Evolutionary conservation across 2,329 filamentous ascomycete genomes (phyloP), one percentile per base, ranked within the genome.

Genomic region (Phaeosphaeriaceae sp.): DNA sequence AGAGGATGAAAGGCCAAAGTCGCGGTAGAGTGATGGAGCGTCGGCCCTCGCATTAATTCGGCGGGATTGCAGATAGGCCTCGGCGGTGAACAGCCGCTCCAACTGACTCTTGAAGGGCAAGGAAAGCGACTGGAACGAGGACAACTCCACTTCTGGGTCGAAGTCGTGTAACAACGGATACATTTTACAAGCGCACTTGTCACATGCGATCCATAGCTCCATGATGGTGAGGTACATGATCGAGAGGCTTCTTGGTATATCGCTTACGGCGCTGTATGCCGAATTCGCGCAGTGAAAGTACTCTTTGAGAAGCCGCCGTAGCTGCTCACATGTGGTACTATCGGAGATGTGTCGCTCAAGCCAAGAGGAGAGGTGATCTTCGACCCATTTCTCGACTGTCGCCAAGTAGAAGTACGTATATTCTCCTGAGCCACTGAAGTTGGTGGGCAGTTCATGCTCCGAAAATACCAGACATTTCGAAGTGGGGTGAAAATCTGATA

Each of bases 131-230:
- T 78, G 66, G 3, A 82, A 71, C 0, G 80, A 38, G 0, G 55
- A 28, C 0, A 36, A 9, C 0, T 76, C 74, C 1, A 87, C 62
- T 3, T 76, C 76, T 0, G 79, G 72, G 5, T 74, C 60, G 53
- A 83, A 87, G 0, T 81, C 63, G 0, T 6, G 6, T 0, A 87
- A 58, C 3, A 83, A 51, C 0, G 74, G 68, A 12, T 75, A 67
- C 0, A 68, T 46, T 1, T 46, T 9, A 1, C 74, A 67, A 1
- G 78, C 77, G 2, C 73, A 70, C 46, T 73, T 79, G 52, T 87
- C 84, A 20, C 79, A 77, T 0, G 80, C 81, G 6, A 82, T 63
- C 85, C 84, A 87, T 0, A 87, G 62, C 44, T 87, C 82, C 3
- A 84, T 56, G 0, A 81, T 57, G 0, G 78, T 82, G 0, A 87